A percentile compares a stretch with the other conserved stretches of the same genome.
These are phyloP conservation scores for Pythium graminicola DNA, from an alignment of 352 stramenopile genomes.

Conservation along the genomic window DNA sequence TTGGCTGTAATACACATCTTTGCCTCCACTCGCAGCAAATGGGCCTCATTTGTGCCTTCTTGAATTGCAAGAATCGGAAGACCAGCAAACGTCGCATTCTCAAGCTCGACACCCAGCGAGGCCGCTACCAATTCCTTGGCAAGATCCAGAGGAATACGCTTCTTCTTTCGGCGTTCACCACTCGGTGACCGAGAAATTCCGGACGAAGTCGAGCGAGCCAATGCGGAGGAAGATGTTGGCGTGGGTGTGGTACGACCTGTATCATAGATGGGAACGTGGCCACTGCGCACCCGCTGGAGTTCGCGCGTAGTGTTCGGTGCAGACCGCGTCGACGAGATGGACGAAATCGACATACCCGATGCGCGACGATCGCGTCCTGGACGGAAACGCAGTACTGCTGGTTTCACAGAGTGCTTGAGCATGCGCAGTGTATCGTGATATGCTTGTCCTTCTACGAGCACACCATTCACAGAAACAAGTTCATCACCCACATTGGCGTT, in stretches of 20 bases:
- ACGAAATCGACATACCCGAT: slow-evolving; percentile 46
- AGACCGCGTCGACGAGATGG: slow-evolving; percentile 40
- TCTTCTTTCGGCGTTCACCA: slow-evolving; percentile 59
- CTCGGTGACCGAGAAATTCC: slow-evolving; percentile 11
- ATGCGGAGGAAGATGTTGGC: neutral
- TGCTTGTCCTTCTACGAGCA: slow-evolving; percentile 63
- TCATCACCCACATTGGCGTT: slow-evolving; percentile 79
- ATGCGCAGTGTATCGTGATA: slow-evolving; percentile 83
- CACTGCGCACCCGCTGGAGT: slow-evolving; percentile 29
- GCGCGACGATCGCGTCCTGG: slow-evolving; percentile 47
- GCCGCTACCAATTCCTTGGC: slow-evolving; percentile 73
- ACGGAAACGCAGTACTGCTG: slow-evolving; percentile 72
- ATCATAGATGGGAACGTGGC: slow-evolving; percentile 60
- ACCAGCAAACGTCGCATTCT: slow-evolving; percentile 62
- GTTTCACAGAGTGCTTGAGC: slow-evolving; percentile 84
- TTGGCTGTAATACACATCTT: slow-evolving; percentile 73
- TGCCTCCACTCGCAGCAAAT: slow-evolving; percentile 72
- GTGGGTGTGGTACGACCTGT: slow-evolving; percentile 6
- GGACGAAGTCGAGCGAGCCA: neutral
- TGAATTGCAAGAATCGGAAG: slow-evolving; percentile 67
- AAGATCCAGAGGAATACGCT: slow-evolving; percentile 74
- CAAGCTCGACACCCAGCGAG: slow-evolving; percentile 64
- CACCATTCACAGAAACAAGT: slow-evolving; percentile 79
- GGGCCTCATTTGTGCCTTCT: slow-evolving; percentile 70
- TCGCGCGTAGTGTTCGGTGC: slow-evolving; percentile 43